Evolutionary conservation across 805 yeast species (phyloP).

Genomic region (Candida maesae): DNA sequence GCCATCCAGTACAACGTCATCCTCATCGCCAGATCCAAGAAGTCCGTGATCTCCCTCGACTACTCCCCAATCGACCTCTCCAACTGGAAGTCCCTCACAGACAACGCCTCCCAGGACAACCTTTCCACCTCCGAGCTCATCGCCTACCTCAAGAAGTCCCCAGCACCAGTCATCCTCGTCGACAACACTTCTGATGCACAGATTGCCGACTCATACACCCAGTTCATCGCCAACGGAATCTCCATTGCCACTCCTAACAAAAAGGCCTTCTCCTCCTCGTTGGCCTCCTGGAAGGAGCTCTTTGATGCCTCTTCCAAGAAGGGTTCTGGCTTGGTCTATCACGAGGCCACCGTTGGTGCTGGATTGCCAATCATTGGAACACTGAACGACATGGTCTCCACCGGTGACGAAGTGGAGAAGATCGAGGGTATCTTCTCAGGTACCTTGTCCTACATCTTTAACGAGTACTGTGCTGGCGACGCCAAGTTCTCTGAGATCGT

Average conservation of each 20-base stretch:
- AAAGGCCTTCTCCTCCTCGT: constrained; percentile 86
- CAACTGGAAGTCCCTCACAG: constrained; percentile 49
- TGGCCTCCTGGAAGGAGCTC: constrained; percentile 72
- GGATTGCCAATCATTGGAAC: constrained; percentile 93
- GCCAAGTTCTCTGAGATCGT: constrained; percentile 89
- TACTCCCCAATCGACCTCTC: constrained; percentile 67
- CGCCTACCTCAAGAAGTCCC: constrained; percentile 59
- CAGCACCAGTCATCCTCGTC: constrained; percentile 74
- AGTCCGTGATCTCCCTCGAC: constrained; percentile 64
- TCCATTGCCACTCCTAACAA: constrained; percentile 98
- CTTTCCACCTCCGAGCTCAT: constrained; percentile 57
- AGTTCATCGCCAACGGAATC: constrained; percentile 69
- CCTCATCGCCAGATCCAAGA: constrained; percentile 69
- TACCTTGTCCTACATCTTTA: constrained; percentile 90
- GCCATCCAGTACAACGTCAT: constrained; percentile 71
- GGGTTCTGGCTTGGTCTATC: constrained; percentile 73
- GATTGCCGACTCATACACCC: constrained; percentile 74
- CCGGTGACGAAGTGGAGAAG: constrained; percentile 89
- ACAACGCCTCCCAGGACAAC: constrained; percentile 40
- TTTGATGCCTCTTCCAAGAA: constrained; percentile 51
- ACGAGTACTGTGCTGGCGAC: constrained; percentile 76
- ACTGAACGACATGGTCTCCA: constrained; percentile 78
- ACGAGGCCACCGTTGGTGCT: constrained; percentile 98
- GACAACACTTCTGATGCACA: constrained; percentile 90
- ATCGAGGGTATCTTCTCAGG: constrained; percentile 98